These are phyloP conservation scores for Neonectria magnoliae DNA, from an alignment of 2,329 filamentous ascomycete species.

Conservation along the genomic window DNA sequence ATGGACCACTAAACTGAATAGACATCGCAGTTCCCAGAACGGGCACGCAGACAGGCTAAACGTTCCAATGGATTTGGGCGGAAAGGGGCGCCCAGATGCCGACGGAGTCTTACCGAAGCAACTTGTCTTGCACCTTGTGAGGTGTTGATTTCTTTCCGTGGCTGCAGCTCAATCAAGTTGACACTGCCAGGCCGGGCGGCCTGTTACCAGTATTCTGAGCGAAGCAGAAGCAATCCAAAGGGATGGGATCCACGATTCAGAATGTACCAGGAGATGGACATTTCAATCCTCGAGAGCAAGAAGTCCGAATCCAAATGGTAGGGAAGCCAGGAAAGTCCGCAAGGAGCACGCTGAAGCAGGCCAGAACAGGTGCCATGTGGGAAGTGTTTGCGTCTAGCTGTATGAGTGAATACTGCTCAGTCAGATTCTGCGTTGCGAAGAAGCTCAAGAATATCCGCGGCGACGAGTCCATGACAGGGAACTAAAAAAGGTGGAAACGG, in stretches of 20 bases:
- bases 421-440: constrained; percentile 37
- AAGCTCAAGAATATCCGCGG: constrained; percentile 29
- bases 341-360: constrained; percentile 11
- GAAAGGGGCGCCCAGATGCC: background rate
- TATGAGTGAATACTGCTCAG: constrained; percentile 38
- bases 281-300: constrained; percentile 30
- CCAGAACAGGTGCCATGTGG: constrained; percentile 17
- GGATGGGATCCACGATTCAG: constrained; percentile 14
- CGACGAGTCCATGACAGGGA: constrained; percentile 33
- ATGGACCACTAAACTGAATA: constrained; percentile 5
- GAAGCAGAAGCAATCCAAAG: constrained; percentile 23
- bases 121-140: background rate
- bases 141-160: constrained; percentile 4
- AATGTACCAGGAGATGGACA: constrained; percentile 21
- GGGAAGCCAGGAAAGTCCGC: constrained; percentile 1
- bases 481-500: constrained; percentile 21
- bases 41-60: constrained; percentile 2
- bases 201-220: constrained; percentile 15
- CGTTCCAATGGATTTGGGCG: background rate
- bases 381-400: constrained; percentile 36
- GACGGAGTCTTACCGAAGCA: constrained; percentile 14
- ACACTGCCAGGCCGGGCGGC: constrained; percentile 3
- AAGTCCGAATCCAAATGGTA: constrained; percentile 25
- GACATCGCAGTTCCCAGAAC: background rate
- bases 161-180: constrained; percentile 12